These are phyloP conservation scores for Ruellia speciosa DNA, from an alignment of 305 asterid genomes.

Conservation along the genomic window DNA sequence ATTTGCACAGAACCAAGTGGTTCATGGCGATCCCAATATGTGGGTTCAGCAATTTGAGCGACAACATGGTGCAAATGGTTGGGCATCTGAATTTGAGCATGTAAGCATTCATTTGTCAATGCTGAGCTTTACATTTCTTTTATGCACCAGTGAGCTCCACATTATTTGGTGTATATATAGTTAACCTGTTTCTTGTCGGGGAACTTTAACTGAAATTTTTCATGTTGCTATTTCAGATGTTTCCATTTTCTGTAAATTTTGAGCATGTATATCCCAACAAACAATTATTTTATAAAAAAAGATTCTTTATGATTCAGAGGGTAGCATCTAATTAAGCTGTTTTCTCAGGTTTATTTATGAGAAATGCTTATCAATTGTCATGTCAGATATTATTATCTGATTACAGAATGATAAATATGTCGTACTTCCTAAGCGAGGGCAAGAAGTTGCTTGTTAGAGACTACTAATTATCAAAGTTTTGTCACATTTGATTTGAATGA, in stretches of 20 bases:
- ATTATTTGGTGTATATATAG: conserved; percentile 15
- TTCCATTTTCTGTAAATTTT: too few relatives aligned
- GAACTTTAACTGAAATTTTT: too few relatives aligned
- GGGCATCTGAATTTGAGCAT: conserved; percentile 98
- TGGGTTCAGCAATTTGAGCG: conserved; percentile 94
- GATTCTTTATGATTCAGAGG: too few relatives aligned
- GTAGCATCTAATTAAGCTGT: too few relatives aligned
- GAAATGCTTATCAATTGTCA: neutral
- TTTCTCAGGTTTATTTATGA: too few relatives aligned
- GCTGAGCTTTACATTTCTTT: neutral
- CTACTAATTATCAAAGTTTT: too few relatives aligned
- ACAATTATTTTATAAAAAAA: too few relatives aligned
- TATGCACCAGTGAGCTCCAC: neutral
- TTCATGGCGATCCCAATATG: conserved; percentile 60
- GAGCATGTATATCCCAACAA: too few relatives aligned
- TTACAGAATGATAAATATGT: neutral
- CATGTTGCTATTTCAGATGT: too few relatives aligned
- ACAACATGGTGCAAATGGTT: conserved; percentile 81
- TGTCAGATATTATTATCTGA: too few relatives aligned
- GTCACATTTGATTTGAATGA: too few relatives aligned
- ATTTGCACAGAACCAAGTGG: conserved; percentile 50
- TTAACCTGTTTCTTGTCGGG: too few relatives aligned
- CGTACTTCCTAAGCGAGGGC: neutral
- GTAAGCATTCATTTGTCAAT: conserved; percentile 41
- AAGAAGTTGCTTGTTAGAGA: neutral